Conservation (phyloP, 2,329 filamentous ascomycete genomes). For the Botrytis byssoidea region DNA sequence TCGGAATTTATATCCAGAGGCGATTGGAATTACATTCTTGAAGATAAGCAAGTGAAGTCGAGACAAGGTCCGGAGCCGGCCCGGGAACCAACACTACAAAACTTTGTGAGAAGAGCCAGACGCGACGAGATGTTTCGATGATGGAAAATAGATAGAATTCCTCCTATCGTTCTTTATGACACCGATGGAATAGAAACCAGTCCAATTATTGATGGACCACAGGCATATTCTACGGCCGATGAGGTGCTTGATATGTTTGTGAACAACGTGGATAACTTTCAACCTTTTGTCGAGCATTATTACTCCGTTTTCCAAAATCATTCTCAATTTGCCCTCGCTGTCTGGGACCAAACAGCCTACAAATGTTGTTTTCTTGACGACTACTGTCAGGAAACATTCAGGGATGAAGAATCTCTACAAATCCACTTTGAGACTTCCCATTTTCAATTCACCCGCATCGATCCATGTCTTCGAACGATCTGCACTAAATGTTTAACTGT, state of each 20-base stretch:
- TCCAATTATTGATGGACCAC: not conserved
- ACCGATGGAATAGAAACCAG: not conserved
- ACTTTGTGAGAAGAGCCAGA: not conserved
- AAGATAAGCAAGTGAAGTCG: not conserved
- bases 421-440: not conserved
- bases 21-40: not conserved
- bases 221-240: not conserved
- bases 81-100: not conserved
- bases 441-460: not conserved
- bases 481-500: not conserved
- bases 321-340: not conserved
- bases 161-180: not conserved
- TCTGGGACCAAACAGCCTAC: not conserved
- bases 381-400: not conserved
- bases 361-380: not conserved
- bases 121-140: not conserved
- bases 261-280: not conserved
- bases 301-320: not conserved
- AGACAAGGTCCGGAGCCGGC: not conserved
- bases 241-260: not conserved
- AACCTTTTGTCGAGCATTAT: not conserved
- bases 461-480: not conserved
- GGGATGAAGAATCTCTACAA: not conserved
- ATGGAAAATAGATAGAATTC: not conserved
- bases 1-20: not conserved